Evolutionary conservation across 78 protist species (phyloP).

Genomic region (Emiliania huxleyi): DNA sequence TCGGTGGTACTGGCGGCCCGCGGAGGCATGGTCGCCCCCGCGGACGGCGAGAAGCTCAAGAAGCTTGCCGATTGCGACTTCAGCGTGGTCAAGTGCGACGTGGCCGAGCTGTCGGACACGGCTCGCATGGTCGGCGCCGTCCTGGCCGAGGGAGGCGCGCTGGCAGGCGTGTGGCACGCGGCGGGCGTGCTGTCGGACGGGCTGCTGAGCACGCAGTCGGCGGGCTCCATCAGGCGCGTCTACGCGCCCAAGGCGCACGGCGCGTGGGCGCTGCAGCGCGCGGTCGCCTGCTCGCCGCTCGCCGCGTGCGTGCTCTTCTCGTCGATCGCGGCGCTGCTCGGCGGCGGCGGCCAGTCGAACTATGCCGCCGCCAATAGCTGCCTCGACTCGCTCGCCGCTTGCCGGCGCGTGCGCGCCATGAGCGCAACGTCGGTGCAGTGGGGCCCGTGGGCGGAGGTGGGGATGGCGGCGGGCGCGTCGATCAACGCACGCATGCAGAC

Average conservation of each 20-base stretch:
- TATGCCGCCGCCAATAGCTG: conserved; percentile 39
- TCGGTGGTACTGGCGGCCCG: background rate
- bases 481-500: background rate
- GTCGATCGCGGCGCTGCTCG: background rate
- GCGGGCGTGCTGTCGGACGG: background rate
- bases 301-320: background rate
- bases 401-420: background rate
- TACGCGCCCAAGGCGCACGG: background rate
- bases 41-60: background rate
- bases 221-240: background rate
- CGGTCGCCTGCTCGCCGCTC: background rate
- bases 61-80: too few relatives aligned
- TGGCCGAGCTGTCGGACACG: too few relatives aligned
- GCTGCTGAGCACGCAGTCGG: background rate
- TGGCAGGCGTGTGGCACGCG: background rate
- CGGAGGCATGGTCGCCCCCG: background rate
- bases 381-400: conserved; percentile 21
- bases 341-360: background rate
- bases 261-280: background rate
- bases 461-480: background rate
- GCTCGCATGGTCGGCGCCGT: too few relatives aligned
- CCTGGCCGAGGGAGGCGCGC: background rate
- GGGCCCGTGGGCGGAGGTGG: background rate
- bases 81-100: too few relatives aligned
- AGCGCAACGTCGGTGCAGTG: background rate